These are phyloP conservation scores for Paratinospora sagittata DNA, from an alignment of 164 flowering plant genomes.

Conservation along the genomic window DNA sequence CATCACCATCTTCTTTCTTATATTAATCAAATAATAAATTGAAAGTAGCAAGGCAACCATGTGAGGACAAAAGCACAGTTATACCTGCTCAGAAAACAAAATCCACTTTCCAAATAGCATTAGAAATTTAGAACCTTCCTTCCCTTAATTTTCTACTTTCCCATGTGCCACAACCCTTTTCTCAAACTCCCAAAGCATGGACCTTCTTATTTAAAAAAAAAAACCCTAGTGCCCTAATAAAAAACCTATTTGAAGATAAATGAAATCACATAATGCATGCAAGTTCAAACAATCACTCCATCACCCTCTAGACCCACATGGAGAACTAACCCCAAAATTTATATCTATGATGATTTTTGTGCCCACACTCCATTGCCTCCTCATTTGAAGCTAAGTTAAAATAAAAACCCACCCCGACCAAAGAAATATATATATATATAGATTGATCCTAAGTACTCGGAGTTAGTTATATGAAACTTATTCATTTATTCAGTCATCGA, in stretches of 20 bases:
- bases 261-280: not conserved
- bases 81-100: not conserved
- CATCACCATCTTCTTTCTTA: too few relatives aligned
- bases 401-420: not conserved
- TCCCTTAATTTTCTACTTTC: not conserved
- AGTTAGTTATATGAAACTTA: not conserved
- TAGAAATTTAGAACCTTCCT: not conserved
- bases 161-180: not conserved
- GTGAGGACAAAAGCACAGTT: not conserved
- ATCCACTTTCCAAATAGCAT: not conserved
- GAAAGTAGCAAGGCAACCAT: not conserved
- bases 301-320: not conserved
- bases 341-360: not conserved
- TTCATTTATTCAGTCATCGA: not conserved
- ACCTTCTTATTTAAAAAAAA: too few relatives aligned
- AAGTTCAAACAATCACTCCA: not conserved
- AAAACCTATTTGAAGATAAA: not conserved
- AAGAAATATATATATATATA: not conserved
- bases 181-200: too few relatives aligned
- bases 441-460: not conserved
- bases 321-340: not conserved
- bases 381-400: not conserved
- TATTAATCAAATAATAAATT: too few relatives aligned
- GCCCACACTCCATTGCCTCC: conserved; percentile 2
- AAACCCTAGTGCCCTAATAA: too few relatives aligned